These are phyloP conservation scores for Solanum hybrid DNA, from an alignment of 305 asterid genomes.

Conservation along the genomic window DNA sequence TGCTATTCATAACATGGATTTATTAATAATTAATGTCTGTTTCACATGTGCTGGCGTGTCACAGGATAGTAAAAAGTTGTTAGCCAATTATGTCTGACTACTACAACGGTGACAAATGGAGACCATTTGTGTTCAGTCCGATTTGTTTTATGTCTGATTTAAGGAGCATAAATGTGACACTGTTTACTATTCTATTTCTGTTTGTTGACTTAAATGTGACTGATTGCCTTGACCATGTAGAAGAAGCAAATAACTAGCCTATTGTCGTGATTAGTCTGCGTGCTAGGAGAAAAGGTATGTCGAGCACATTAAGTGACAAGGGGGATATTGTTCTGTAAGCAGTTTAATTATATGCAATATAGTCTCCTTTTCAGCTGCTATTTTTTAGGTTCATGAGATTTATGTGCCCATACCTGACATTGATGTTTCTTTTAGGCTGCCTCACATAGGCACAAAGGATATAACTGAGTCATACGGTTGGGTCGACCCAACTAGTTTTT, in stretches of 20 bases:
- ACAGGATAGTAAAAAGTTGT: neutral
- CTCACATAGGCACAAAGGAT: neutral
- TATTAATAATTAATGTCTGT: neutral
- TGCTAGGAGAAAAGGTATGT: neutral
- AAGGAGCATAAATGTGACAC: neutral
- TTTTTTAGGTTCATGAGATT: neutral
- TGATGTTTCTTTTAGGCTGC: neutral
- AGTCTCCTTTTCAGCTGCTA: neutral
- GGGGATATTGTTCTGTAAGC: neutral
- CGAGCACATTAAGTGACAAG: neutral
- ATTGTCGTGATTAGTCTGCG: neutral
- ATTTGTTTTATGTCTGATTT: neutral
- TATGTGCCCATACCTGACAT: neutral
- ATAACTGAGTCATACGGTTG: neutral
- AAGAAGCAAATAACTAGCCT: neutral
- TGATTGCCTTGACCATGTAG: neutral
- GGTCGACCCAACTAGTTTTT: neutral
- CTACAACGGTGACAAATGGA: neutral
- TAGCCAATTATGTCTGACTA: neutral
- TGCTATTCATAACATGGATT: neutral
- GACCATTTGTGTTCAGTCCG: neutral
- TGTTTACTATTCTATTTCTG: neutral
- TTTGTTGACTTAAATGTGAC: neutral
- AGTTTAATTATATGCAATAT: neutral
- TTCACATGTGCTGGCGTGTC: neutral